These are phyloP conservation scores for Orbilia brochopaga DNA, from an alignment of 2,329 filamentous ascomycete species.

Conservation along the genomic window DNA sequence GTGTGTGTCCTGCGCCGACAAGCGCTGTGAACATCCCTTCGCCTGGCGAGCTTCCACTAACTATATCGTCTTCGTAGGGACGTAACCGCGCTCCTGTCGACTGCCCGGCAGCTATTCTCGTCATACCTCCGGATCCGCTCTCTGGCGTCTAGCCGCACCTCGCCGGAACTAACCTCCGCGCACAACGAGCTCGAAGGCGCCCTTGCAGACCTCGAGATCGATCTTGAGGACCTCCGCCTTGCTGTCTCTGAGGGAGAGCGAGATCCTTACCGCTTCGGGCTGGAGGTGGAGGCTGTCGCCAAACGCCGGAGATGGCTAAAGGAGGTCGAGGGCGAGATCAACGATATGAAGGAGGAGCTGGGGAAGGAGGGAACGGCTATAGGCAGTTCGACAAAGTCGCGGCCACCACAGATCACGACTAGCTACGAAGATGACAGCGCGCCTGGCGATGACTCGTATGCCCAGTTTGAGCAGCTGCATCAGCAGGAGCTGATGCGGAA, in stretches of 20 bases:
- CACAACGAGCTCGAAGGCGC: conserved; percentile 71
- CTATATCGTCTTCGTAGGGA: conserved; percentile 66
- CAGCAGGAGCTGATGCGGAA: conserved; percentile 91
- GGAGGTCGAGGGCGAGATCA: conserved; percentile 86
- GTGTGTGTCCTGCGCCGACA: conserved; percentile 42
- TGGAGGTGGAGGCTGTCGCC: conserved; percentile 80
- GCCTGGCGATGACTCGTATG: conserved; percentile 69
- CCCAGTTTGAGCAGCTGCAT: conserved; percentile 86
- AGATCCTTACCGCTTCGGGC: conserved; percentile 83
- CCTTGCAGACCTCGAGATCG: conserved; percentile 74
- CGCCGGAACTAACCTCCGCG: conserved; percentile 83
- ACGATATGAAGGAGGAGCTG: conserved; percentile 86
- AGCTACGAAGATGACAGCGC: conserved; percentile 61
- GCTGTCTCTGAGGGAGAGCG: conserved; percentile 86
- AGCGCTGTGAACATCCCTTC: background rate
- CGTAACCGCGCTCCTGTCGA: conserved; percentile 80
- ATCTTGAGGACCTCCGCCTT: conserved; percentile 85
- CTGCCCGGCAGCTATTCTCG: conserved; percentile 83
- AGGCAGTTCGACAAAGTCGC: conserved; percentile 58
- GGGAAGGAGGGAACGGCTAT: conserved; percentile 60
- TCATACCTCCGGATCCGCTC: conserved; percentile 96
- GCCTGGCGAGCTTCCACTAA: conserved; percentile 29
- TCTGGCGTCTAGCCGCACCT: conserved; percentile 67
- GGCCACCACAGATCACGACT: conserved; percentile 59
- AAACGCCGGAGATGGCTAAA: conserved; percentile 81